Percentiles rank a stretch among this genome's conserved stretches.
Conservation (phyloP, 78 protist species). For the Planoprotostelium fungivorum region DNA sequence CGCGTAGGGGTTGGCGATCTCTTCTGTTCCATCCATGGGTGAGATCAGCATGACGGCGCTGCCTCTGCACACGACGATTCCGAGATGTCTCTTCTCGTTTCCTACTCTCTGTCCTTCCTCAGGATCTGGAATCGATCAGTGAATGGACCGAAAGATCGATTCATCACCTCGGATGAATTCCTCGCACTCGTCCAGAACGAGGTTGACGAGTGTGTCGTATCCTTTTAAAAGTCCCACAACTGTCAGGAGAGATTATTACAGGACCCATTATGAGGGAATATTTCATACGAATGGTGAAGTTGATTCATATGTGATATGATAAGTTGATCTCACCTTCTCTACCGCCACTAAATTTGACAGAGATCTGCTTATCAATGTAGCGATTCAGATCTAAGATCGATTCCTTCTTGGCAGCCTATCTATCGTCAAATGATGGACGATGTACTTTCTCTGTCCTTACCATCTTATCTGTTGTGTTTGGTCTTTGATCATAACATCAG, state of each 20-base stretch:
- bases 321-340: constrained; percentile 46
- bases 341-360: constrained; percentile 71
- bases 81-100: constrained; percentile 56
- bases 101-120: constrained; percentile 50
- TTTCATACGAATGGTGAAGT: neutral
- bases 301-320: neutral
- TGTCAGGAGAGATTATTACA: neutral
- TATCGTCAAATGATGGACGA: too few relatives aligned
- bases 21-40: constrained; percentile 61
- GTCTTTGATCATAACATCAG: too few relatives aligned
- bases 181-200: constrained; percentile 47
- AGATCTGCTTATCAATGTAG: constrained; percentile 54
- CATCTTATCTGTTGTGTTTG: too few relatives aligned
- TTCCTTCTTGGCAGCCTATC: constrained; percentile 42
- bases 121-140: constrained; percentile 33
- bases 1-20: constrained; percentile 43
- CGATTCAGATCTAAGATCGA: constrained; percentile 58
- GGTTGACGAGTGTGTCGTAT: constrained; percentile 62
- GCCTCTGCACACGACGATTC: constrained; percentile 71
- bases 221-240: constrained; percentile 71
- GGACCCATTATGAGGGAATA: neutral
- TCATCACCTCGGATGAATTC: constrained; percentile 19
- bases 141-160: neutral
- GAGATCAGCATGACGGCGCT: constrained; percentile 73
- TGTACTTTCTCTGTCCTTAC: too few relatives aligned